Evolutionary conservation across 805 yeast genomes (phyloP), one percentile per base, ranked within the genome.

Genomic region (Metschnikowia peoriensis): DNA sequence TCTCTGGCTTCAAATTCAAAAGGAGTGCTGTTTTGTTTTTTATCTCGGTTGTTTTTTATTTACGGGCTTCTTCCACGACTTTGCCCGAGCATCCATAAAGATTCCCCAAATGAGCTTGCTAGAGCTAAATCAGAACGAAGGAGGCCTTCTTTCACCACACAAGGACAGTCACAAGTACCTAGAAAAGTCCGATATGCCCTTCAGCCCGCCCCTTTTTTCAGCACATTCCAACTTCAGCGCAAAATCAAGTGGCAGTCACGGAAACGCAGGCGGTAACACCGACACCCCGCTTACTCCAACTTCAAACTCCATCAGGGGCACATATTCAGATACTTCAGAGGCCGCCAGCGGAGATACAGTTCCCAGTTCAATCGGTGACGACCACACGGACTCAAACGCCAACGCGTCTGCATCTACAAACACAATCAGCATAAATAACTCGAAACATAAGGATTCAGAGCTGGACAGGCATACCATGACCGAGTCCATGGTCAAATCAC

Each of bases 291-390:
- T 58, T n/a, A 57, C 62, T 32, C 61, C 62, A 11, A 55, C 61
- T 3, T 54, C 59, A 4, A 46, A 44, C 17, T 57, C 61, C 2
- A 42, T 53, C 35, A 47, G 50, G 37, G 60, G 53, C 28, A 43
- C 58, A 5, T 52, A 41, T 22, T 56, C 59, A 28, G 62, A 58
- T 10, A 45, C 47, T 7, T 59, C 61, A 11, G 61, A 58, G 45
- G 53, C 52, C n/a, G 57, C 44, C 42, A 52, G 59, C 43, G 54
- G 56, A 28, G 62, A 59, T 27, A 59, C 62, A 1, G 47, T 47
- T 4, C 62, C 61, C 27, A 59, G 61, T 32, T 58, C 61, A 11
- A 39, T 59, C 4, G 58, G 53, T n/a, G 61, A 59, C n/a, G 61
- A 59, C 6, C n/a, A n/a, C n/a, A n/a, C n/a, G n/a, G n/a, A n/a